Base-by-base conservation (phyloP, 2,329 filamentous ascomycete genomes). In the Teratosphaeriaceae sp. region DNA sequence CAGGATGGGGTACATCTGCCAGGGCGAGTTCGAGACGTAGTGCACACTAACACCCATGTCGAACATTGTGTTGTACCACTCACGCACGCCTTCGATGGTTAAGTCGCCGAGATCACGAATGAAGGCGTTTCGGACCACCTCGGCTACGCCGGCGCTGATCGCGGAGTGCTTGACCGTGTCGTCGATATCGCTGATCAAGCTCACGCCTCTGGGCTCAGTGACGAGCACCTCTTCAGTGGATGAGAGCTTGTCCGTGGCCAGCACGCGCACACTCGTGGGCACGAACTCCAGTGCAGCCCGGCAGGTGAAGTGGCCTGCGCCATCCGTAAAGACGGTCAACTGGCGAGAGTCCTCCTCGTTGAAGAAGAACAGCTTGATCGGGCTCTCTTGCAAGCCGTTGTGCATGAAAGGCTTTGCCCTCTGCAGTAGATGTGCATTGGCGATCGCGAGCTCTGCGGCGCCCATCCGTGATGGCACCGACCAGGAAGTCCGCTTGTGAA, bases 11-110 rank as follows among this genome's bases (percentile, higher is more conserved):
- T 87, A 98, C 5, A 98, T 75, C 62, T 98, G 94, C 94, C 94
- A 98, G 0, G 92, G 92, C 39, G 90, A 94, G 65, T 98, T 98
- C n/a, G 92, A 98, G 51, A 95, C 94, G 63, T 98, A 98, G 61
- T 98, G 94, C 40, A 98, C 76, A 55, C 82, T 79, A 19, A 97
- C 90, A 15, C 89, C 88, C 68, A 90, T 79, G 16, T 80, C 73
- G 29, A 84, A 76, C 66, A 98, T 74, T 16, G 73, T 73, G 26
- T 73, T 79, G 60, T 97, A 98, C 90, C 92, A 97, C 49, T 94
- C 87, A 45, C 74, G 78, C 16, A 97, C 89, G 2, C 92, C 92
- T 13, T 88, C 83, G 18, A 98, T 80, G 0, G 81, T 88, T 35
- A 97, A 72, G 47, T 90, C 88, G 2, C 68, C 73, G 1, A 97